Percentiles rank a stretch among this genome's conserved stretches.
These are phyloP conservation scores for Leishmania martiniquensis DNA, from an alignment of 208 protist species.

Conservation along the genomic window DNA sequence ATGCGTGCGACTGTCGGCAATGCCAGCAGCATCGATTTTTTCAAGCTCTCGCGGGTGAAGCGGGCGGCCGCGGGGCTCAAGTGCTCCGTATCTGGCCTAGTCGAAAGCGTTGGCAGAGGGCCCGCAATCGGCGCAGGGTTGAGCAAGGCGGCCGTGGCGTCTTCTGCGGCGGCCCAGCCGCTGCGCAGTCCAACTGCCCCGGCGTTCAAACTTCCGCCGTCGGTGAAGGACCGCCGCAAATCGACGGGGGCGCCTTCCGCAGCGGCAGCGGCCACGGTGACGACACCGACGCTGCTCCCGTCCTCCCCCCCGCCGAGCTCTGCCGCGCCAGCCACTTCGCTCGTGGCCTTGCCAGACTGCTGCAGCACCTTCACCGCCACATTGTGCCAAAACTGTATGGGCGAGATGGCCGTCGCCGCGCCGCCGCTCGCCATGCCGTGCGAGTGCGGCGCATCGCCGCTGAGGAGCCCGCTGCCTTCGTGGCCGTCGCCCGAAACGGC, in stretches of 20 bases:
- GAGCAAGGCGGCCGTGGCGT: not conserved
- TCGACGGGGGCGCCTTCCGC: too few relatives aligned
- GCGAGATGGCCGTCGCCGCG: conserved; percentile 5
- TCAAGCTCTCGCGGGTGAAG: conserved; percentile 20
- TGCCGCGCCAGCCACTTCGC: not conserved
- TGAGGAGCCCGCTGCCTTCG: not conserved
- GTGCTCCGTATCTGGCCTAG: conserved; percentile 10
- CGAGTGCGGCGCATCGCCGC: not conserved
- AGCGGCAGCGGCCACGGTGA: not conserved
- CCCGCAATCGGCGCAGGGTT: not conserved
- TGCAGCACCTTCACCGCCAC: conserved; percentile 27
- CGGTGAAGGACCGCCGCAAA: too few relatives aligned
- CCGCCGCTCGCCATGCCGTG: not conserved
- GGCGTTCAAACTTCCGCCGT: too few relatives aligned
- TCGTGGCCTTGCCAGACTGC: not conserved
- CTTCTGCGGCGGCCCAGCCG: not conserved
- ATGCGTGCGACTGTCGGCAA: conserved; percentile 22
- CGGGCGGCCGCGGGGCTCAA: not conserved
- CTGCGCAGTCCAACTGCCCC: too few relatives aligned
- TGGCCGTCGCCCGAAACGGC: not conserved
- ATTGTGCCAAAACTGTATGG: conserved; percentile 26
- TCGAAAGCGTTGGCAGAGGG: conserved; percentile 7
- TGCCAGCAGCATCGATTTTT: conserved; percentile 41
- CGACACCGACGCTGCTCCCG: not conserved
- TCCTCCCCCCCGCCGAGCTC: not conserved